These are phyloP conservation scores for Ophiostoma piceae DNA, from an alignment of 2,329 filamentous ascomycete genomes.

Conservation along the genomic window DNA sequence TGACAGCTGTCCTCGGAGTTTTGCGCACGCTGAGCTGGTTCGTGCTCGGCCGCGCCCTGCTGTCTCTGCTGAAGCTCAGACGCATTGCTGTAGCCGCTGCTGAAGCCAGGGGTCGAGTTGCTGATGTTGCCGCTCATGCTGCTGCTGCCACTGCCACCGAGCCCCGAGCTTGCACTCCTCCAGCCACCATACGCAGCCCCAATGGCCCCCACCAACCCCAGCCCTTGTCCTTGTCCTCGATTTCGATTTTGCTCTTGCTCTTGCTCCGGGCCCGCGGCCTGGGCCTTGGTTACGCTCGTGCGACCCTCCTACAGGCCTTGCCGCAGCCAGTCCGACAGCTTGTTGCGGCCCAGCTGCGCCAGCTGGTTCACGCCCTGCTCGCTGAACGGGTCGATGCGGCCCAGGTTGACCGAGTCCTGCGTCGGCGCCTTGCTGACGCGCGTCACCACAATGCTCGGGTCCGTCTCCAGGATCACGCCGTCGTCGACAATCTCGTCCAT, in stretches of 20 bases:
- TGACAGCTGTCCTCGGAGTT: neutral
- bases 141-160: neutral
- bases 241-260: neutral
- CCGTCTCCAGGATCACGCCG: constrained; percentile 94
- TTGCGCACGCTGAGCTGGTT: neutral
- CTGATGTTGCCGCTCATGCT: neutral
- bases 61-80: neutral
- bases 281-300: neutral
- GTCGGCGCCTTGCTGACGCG: constrained; percentile 87
- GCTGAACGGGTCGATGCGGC: constrained; percentile 82
- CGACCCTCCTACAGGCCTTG: constrained; percentile 60
- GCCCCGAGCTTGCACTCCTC: neutral
- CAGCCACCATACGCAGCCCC: neutral
- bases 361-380: constrained; percentile 93
- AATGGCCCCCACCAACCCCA: neutral
- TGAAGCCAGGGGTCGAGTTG: neutral
- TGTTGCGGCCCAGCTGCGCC: constrained; percentile 88
- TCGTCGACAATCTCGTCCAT: constrained; percentile 95
- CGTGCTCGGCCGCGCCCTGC: neutral
- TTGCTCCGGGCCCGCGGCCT: neutral
- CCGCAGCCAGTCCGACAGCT: constrained; percentile 83
- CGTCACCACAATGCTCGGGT: constrained; percentile 88
- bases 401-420: constrained; percentile 77
- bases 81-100: neutral
- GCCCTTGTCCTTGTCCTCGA: too few species aligned